These are phyloP conservation scores for Fennellomyces sp. DNA, from an alignment of 371 early-diverging fungal species.

Conservation along the genomic window DNA sequence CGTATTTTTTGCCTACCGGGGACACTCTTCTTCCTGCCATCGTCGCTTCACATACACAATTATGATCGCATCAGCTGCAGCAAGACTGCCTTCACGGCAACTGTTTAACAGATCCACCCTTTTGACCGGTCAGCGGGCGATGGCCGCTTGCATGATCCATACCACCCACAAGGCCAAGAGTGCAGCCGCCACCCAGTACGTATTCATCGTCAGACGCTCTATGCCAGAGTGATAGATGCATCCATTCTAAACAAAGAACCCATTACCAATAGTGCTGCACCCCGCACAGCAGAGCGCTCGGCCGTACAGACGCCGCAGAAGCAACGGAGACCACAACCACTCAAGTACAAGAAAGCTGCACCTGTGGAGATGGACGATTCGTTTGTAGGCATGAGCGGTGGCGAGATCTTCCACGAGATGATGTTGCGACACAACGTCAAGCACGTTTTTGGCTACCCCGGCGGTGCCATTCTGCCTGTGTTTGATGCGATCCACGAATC, in stretches of 20 bases:
- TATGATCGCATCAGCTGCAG: slow-evolving; percentile 19
- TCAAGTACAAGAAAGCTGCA: slow-evolving; percentile 16
- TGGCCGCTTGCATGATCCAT: slow-evolving; percentile 29
- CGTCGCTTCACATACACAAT: background rate
- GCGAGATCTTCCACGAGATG: slow-evolving; percentile 98
- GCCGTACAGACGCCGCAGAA: slow-evolving; percentile 5
- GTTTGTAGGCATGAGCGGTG: slow-evolving; percentile 95
- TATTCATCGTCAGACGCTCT: too few relatives aligned
- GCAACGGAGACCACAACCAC: slow-evolving; percentile 24
- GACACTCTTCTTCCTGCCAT: background rate
- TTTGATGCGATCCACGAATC: slow-evolving; percentile 97
- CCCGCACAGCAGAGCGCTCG: slow-evolving; percentile 13
- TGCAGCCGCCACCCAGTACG: slow-evolving; percentile 21
- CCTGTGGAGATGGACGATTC: slow-evolving; percentile 62
- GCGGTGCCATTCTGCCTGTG: slow-evolving; percentile 96
- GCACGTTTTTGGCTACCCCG: slow-evolving; percentile 96
- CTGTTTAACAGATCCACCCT: slow-evolving; percentile 10
- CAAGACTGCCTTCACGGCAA: slow-evolving; percentile 25
- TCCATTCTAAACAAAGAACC: background rate
- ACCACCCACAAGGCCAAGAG: slow-evolving; percentile 25
- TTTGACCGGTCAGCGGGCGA: slow-evolving; percentile 10
- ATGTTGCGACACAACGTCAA: slow-evolving; percentile 93
- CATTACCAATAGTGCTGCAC: slow-evolving; percentile 3
- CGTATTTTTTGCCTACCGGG: background rate
- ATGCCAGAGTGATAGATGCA: too few relatives aligned